Base-by-base conservation (phyloP, 2,329 filamentous ascomycete genomes). In the Mollisiaceae sp. region DNA sequence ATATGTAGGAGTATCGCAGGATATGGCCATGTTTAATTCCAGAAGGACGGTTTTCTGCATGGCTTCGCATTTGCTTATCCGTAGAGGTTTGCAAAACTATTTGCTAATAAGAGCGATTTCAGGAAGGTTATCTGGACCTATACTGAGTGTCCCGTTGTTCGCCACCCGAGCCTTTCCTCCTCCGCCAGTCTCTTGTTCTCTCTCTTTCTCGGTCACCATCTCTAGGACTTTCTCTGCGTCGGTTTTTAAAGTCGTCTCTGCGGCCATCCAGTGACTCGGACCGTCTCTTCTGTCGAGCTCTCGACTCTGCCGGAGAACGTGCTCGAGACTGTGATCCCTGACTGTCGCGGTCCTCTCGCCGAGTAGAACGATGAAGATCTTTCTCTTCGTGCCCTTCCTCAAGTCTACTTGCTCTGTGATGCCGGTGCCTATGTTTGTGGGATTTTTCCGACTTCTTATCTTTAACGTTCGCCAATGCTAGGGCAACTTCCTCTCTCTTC, bases 401-500 rank as follows among this genome's bases (percentile, higher is more conserved):
- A 60, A 32, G 67, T 64, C 11, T 66, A 65, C 55, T 62, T 63
- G 71, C 73, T 32, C 62, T 67, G 55, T 71, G 70, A 63, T 74
- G 72, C 27, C 62, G 69, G 67, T 74, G 73, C 54, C 67, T 68
- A 32, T 70, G 64, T 36, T 69, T 74, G n/a, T 69, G 62, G 15
- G 60, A 58, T 54, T 71, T 75, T 38, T 71, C 67, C 1, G 63
- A 45, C 39, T 69, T 67, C 45, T 71, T 71, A 27, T 64, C 62
- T 79, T 83, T 82, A 60, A 84, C 76, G 71, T 79, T 84, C 69
- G 83, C 82, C 71, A 91, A 78, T 2, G 92, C 94, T 65, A 86
- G 85, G 62, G 91, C 88, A 14, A 97, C 86, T 76, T 97, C 92
- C 76, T 93, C 92, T 78, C 91, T 93, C 84, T 98, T 97, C 79